A percentile compares a stretch with the other conserved stretches of the same genome.
Evolutionary conservation across 2,329 filamentous ascomycete genomes (phyloP).

Genomic region (Fusarium agapanthi): DNA sequence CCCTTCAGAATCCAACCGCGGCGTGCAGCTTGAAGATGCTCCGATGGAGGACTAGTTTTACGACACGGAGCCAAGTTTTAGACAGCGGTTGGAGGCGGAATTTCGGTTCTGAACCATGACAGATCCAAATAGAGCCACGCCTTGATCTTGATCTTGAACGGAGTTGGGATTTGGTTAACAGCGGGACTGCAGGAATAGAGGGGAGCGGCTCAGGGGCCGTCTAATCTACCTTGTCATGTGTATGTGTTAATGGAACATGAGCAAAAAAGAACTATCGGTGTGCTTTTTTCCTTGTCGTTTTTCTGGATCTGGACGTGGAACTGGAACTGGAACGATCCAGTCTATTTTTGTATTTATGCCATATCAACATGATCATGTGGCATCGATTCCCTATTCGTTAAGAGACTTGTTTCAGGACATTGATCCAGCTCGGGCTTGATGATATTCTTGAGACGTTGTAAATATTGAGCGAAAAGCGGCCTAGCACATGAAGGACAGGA

Average conservation of each 20-base stretch:
- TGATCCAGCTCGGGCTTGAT: background rate
- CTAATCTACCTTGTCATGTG: constrained; percentile 35
- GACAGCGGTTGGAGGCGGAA: constrained; percentile 16
- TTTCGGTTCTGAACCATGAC: constrained; percentile 7
- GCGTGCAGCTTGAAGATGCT: constrained; percentile 61
- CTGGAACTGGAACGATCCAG: background rate
- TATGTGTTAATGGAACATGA: constrained; percentile 45
- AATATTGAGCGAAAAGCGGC: background rate
- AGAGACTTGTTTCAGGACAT: constrained; percentile 24
- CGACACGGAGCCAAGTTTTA: constrained; percentile 9
- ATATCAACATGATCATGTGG: constrained; percentile 39
- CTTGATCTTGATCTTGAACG: constrained; percentile 20
- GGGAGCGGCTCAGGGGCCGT: constrained; percentile 7
- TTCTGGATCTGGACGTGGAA: background rate
- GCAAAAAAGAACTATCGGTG: constrained; percentile 39
- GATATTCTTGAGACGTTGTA: background rate
- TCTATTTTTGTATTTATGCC: constrained; percentile 42
- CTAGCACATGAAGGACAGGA: background rate
- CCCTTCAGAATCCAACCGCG: constrained; percentile 49
- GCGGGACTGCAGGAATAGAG: constrained; percentile 17
- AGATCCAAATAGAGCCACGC: background rate
- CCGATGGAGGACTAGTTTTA: constrained; percentile 59
- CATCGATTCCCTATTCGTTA: constrained; percentile 39
- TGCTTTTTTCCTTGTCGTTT: constrained; percentile 32
- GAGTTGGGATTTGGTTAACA: constrained; percentile 27